A percentile compares a stretch with the other conserved stretches of the same genome.
Conservation (phyloP, 148 eudicot species). For the Heliosperma pusillum region DNA sequence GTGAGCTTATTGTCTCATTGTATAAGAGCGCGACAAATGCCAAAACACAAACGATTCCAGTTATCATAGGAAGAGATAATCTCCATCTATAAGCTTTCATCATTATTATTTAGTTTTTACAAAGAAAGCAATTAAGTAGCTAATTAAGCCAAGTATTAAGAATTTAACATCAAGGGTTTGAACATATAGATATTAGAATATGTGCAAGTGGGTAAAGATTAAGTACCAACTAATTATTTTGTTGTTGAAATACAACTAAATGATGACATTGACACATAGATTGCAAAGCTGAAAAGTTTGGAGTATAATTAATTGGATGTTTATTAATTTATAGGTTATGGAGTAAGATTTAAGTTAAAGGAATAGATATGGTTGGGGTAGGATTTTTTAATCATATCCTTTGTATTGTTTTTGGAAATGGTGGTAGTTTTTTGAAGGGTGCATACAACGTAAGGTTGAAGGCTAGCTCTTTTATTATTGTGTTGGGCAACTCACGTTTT, state of each 20-base stretch:
- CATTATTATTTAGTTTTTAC: constrained; percentile 14
- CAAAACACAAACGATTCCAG: constrained; percentile 40
- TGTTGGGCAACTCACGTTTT: constrained; percentile 29
- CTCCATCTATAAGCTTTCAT: constrained; percentile 40
- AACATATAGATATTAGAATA: neutral
- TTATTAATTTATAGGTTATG: constrained; percentile 27
- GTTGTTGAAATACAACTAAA: constrained; percentile 12
- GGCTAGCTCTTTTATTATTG: neutral
- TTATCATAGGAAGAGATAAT: constrained; percentile 40
- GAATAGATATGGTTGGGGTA: constrained; percentile 24
- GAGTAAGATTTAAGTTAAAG: constrained; percentile 93
- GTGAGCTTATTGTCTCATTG: constrained; percentile 50
- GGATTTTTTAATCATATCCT: constrained; percentile 1
- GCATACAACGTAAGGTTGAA: constrained; percentile 15
- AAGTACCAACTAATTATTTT: constrained; percentile 1
- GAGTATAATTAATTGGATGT: neutral
- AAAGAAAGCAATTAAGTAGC: constrained; percentile 3
- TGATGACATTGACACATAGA: constrained; percentile 23
- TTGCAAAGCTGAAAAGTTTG: neutral
- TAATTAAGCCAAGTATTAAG: neutral
- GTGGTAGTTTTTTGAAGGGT: neutral
- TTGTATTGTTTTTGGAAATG: neutral
- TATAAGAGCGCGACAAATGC: constrained; percentile 55
- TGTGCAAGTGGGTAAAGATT: neutral
- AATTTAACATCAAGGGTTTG: neutral